Percentiles rank a stretch among this genome's conserved stretches.
Conservation (phyloP, 331 rosid species). For the Dryas integrifolia region DNA sequence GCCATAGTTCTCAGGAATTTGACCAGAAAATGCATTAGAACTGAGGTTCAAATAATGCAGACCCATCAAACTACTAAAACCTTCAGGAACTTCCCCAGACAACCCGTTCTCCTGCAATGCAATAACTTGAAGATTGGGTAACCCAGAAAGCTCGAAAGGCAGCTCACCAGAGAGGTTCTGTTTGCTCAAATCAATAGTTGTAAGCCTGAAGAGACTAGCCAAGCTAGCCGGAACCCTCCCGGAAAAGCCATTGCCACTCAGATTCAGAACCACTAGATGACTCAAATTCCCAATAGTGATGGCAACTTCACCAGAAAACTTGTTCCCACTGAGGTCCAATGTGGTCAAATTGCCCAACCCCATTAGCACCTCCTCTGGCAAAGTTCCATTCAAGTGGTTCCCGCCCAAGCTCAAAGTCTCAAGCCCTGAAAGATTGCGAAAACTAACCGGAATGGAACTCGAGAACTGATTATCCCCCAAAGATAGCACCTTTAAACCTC, state of each 20-base stretch:
- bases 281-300: conserved; percentile 52
- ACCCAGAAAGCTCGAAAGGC: conserved; percentile 80
- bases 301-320: conserved; percentile 52
- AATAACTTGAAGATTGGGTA: conserved; percentile 79
- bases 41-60: conserved; percentile 68
- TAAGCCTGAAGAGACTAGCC: conserved; percentile 75
- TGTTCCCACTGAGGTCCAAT: conserved; percentile 72
- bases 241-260: conserved; percentile 70
- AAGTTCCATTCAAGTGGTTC: conserved; percentile 54
- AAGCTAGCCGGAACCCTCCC: conserved; percentile 67
- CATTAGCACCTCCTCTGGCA: conserved; percentile 50
- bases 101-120: conserved; percentile 70
- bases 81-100: conserved; percentile 80
- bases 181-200: conserved; percentile 75
- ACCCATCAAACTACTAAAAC: conserved; percentile 85
- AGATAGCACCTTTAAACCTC: conserved; percentile 51
- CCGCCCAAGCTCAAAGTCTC: conserved; percentile 65
- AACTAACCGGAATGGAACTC: conserved; percentile 63
- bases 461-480: conserved; percentile 68
- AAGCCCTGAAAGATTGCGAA: conserved; percentile 54
- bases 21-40: conserved; percentile 65
- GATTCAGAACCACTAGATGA: conserved; percentile 58
- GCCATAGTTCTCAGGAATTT: conserved; percentile 79
- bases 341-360: conserved; percentile 56
- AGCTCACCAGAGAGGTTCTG: conserved; percentile 79